Evolutionary conservation across 2,329 filamentous ascomycete species (phyloP), one percentile per base, ranked within the genome.

Genomic region (Colletotrichum shisoi): DNA sequence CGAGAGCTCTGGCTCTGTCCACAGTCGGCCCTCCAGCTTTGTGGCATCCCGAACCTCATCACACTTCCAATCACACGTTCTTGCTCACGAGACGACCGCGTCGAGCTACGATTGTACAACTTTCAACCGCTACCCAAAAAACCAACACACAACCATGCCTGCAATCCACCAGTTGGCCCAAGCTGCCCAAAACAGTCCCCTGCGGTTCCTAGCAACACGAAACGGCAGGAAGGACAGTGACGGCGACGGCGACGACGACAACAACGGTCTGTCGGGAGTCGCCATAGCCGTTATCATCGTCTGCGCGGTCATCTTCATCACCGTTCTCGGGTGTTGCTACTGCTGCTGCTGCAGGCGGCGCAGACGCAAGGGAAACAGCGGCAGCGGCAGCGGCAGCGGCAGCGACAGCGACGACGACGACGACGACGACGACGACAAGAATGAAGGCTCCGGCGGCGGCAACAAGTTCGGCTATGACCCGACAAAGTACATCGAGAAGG

Each of bases 331-430:
- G 27, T 31, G 27, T 31, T 31, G 27, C 27, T 21, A 45, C 40
- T 65, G 62, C 54, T 64, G 61, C 19, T 62, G 62, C 62, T 65
- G 62, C 57, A 21, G 39, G 15, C 37, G 40, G 46, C 56, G 57
- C 8, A 49, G 44, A 13, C 62, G 62, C 40, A 65, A 53, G 46
- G 42, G 57, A n/a, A 60, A 48, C 45, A 31, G 8, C 11, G 37
- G 46, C 8, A 24, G 31, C 27, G 1, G 7, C 27, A 31, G 27
- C 27, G 27, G 8, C 27, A 31, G 27, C 27, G n/a, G n/a, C n/a
- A n/a, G n/a, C n/a, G n/a, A n/a, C n/a, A n/a, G n/a, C n/a, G n/a
- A n/a, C n/a, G n/a, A n/a, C n/a, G n/a, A n/a, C n/a, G n/a, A n/a
- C n/a, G n/a, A n/a, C n/a, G n/a, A n/a, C n/a, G 27, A 31, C 27